Evolutionary conservation across 306 rosid genomes (phyloP), one percentile per base, ranked within the genome.

Genomic region (Prunus fruticosa): DNA sequence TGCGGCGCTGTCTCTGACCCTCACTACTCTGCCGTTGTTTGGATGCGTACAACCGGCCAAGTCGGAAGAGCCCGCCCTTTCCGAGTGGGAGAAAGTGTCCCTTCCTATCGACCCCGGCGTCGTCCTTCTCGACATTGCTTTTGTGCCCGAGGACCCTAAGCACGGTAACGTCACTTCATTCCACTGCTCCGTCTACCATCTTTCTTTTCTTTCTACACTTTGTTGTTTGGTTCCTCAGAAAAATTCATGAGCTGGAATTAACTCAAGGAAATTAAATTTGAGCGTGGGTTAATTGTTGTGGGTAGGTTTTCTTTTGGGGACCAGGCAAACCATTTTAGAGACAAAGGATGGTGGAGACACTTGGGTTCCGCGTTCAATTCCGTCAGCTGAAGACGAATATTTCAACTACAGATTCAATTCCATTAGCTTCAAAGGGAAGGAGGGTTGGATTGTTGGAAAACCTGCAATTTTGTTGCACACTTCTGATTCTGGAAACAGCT

Each of bases 301-400:
- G 71, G 75, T 83, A 93, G 98, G 98, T 34, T 94, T 94, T 84
- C 93, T 92, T 38, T 63, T 92, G 82, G 97, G 97, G 49, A 92
- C 97, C 11, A 87, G 98, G 76, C 97, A 95, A 72, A 92, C 98
- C 7, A 74, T 95, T 77, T 19, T 95, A 86, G 98, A 95, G 93
- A 95, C 98, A 1, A 95, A 89, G 79, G 93, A 95, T 75, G 98
- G 97, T 38, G 98, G 98, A 51, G 79, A 82, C 75, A 90, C 88
- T 63, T 95, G 98, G 98, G 85, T 54, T 76, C 91, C 92, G 10
- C 96, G 98, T 52, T 89, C 98, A 11, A 95, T 95, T 58, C 85
- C 97, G 22, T 95, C 98, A 4, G 98, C 98, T 2, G 98, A 95
- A 80, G 98, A 95, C 6, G 98, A 95, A 76, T 97, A 95, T 77